Conservation (phyloP, 1,139 yeast species). For the Chernovozyma sophiae-reginae region DNA sequence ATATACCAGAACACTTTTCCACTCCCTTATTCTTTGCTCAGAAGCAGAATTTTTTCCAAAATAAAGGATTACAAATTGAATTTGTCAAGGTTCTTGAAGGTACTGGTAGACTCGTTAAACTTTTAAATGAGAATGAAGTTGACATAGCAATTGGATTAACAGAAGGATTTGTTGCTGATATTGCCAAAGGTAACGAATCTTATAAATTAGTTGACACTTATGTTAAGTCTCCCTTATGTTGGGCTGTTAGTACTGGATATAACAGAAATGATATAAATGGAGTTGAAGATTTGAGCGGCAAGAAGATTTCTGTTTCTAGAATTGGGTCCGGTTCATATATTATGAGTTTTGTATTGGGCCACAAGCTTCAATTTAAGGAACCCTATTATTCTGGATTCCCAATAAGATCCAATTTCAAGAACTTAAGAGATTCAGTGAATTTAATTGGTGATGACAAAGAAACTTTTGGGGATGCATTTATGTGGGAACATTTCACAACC, state of each 20-base stretch:
- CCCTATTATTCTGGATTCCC: constrained; percentile 53
- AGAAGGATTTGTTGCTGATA: constrained; percentile 84
- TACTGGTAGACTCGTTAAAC: constrained; percentile 78
- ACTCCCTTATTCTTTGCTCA: constrained; percentile 79
- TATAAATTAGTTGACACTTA: constrained; percentile 76
- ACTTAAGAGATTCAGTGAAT: constrained; percentile 77
- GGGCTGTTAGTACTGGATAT: constrained; percentile 84
- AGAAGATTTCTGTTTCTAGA: constrained; percentile 75
- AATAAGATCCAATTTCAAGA: constrained; percentile 63
- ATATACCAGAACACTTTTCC: constrained; percentile 87
- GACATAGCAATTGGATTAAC: constrained; percentile 86
- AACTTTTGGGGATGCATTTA: constrained; percentile 68
- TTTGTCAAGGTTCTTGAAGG: constrained; percentile 81
- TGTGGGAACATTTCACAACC: constrained; percentile 95
- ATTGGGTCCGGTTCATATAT: constrained; percentile 90
- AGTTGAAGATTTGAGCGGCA: constrained; percentile 54
- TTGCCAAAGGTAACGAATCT: constrained; percentile 60
- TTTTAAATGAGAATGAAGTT: constrained; percentile 59
- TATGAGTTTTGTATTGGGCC: constrained; percentile 82
- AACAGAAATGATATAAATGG: constrained; percentile 49
- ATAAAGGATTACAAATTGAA: constrained; percentile 48
- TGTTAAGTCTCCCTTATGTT: constrained; percentile 79
- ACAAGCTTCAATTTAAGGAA: constrained; percentile 44
- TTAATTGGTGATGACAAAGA: constrained; percentile 30
- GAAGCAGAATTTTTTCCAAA: constrained; percentile 50